These are phyloP conservation scores for Coemansia sp. DNA, from an alignment of 192 early-diverging fungal genomes.

Conservation along the genomic window DNA sequence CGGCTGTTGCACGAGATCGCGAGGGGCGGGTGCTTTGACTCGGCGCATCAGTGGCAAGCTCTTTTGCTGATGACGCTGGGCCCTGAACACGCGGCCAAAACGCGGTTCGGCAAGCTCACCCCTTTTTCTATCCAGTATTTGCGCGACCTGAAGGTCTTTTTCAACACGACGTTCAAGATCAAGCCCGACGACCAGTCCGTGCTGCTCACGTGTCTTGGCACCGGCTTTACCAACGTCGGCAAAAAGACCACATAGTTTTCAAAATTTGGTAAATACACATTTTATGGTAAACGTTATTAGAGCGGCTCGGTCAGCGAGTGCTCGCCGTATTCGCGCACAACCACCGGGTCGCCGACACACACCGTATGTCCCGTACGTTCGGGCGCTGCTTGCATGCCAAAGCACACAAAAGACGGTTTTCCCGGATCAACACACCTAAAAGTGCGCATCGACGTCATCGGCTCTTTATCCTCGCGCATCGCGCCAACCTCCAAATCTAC, in stretches of 20 bases:
- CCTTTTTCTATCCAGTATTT: constrained; percentile 92
- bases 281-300: background rate
- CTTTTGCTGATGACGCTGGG: constrained; percentile 84
- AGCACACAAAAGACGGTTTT: constrained; percentile 32
- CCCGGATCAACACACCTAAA: constrained; percentile 54
- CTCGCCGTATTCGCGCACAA: constrained; percentile 28
- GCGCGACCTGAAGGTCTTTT: constrained; percentile 85
- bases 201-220: constrained; percentile 83
- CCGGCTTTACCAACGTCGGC: constrained; percentile 86
- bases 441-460: constrained; percentile 56
- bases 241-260: constrained; percentile 67
- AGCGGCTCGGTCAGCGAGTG: constrained; percentile 42
- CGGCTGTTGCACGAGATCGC: constrained; percentile 82
- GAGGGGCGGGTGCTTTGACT: constrained; percentile 89
- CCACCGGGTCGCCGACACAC: constrained; percentile 19
- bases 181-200: constrained; percentile 71
- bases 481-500: constrained; percentile 56
- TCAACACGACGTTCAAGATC: constrained; percentile 92
- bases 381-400: constrained; percentile 48
- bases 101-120: constrained; percentile 79
- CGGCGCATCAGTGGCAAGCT: constrained; percentile 81
- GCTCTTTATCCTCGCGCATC: constrained; percentile 53
- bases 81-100: constrained; percentile 91
- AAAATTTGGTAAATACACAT: constrained; percentile 16
- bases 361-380: constrained; percentile 22